A percentile compares a stretch with the other conserved stretches of the same genome.
These are phyloP conservation scores for Ustilago hordei DNA, from an alignment of 1,284 basidiomycete genomes.

Conservation along the genomic window DNA sequence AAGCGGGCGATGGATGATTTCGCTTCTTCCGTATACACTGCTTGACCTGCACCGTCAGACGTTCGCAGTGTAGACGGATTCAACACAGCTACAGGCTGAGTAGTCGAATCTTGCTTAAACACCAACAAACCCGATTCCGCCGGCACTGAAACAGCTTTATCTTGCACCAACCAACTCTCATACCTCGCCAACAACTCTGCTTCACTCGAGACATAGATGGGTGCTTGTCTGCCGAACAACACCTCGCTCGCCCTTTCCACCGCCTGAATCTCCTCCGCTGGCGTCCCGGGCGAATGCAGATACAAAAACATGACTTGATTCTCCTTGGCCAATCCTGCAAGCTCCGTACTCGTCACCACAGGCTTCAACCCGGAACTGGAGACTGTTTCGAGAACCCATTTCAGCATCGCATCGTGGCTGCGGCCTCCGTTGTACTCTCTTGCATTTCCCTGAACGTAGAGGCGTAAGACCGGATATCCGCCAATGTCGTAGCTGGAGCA, in stretches of 20 bases:
- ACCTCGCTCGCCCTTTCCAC: conserved; percentile 37
- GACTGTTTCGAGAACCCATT: conserved; percentile 61
- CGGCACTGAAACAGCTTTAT: conserved; percentile 13
- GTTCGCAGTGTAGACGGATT: conserved; percentile 30
- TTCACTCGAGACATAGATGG: conserved; percentile 51
- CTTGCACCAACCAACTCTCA: conserved; percentile 21
- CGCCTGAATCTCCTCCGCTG: conserved; percentile 22
- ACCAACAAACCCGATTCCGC: conserved; percentile 58
- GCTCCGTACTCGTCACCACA: conserved; percentile 37
- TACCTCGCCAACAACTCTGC: conserved; percentile 51
- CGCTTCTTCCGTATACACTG: conserved; percentile 27
- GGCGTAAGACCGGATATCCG: conserved; percentile 59
- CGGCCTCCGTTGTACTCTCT: conserved; percentile 59
- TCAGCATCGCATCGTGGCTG: conserved; percentile 58
- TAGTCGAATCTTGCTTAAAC: conserved; percentile 61
- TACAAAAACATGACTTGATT: conserved; percentile 64
- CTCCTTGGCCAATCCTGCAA: conserved; percentile 32
- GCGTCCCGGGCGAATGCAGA: conserved; percentile 48
- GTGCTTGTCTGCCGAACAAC: conserved; percentile 33
- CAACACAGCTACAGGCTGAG: conserved; percentile 43
- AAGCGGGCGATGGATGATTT: conserved; percentile 37
- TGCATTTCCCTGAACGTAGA: conserved; percentile 59
- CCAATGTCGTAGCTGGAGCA: conserved; percentile 53
- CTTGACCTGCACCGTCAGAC: conserved; percentile 6
- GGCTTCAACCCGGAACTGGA: conserved; percentile 42